phyloP scores from a whole-genome alignment of 345 rosid species.

The Salix dunnii region DNA sequence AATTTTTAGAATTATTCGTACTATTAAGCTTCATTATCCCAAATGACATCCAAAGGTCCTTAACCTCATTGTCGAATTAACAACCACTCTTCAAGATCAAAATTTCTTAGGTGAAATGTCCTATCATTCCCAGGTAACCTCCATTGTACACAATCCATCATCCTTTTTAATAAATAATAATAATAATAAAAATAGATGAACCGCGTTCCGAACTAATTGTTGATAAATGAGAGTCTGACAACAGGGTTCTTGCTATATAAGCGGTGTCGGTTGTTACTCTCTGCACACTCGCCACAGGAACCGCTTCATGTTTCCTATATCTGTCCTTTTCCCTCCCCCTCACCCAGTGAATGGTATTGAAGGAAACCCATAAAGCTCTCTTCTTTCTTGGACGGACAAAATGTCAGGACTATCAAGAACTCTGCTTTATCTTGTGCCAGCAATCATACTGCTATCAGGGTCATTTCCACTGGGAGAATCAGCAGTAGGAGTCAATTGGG shows the following conservation, averaged over 20 bases:
- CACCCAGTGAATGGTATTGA: background rate
- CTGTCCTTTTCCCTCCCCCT: background rate
- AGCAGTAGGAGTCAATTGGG: slow-evolving; percentile 94
- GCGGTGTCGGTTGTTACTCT: background rate
- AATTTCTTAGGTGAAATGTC: too few species aligned
- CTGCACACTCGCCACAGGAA: background rate
- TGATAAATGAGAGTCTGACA: too few species aligned
- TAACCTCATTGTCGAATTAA: too few species aligned
- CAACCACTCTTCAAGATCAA: too few species aligned
- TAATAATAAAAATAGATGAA: too few species aligned
- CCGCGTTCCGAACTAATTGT: too few species aligned
- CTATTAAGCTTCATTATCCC: too few species aligned
- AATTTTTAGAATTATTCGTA: too few species aligned
- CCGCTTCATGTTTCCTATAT: background rate
- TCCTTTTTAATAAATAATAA: too few species aligned
- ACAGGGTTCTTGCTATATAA: background rate
- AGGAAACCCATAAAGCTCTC: background rate
- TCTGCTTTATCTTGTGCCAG: background rate
- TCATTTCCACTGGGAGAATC: slow-evolving; percentile 42
- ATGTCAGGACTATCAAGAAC: slow-evolving; percentile 27
- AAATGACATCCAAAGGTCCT: too few species aligned
- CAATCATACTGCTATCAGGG: slow-evolving; percentile 12
- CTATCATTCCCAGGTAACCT: too few species aligned
- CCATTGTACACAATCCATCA: too few species aligned
- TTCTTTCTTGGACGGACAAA: background rate